Evolutionary conservation across 2,329 filamentous ascomycete genomes (phyloP).

Genomic region (Xylariaceae sp.): DNA sequence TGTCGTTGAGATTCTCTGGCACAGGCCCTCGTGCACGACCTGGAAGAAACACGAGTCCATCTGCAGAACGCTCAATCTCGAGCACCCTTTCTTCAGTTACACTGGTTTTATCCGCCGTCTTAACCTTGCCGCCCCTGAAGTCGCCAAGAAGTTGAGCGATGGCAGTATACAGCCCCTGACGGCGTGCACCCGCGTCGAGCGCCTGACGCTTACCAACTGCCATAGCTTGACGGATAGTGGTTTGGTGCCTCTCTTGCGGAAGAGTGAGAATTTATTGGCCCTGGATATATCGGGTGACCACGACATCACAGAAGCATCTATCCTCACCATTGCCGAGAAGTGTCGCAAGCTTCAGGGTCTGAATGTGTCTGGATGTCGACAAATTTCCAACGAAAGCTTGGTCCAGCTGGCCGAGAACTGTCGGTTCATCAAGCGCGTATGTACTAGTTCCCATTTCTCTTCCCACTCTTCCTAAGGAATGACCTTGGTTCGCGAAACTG

Average conservation of each 20-base stretch:
- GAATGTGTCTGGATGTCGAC: constrained; percentile 82
- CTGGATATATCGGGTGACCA: constrained; percentile 82
- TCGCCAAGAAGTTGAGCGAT: constrained; percentile 70
- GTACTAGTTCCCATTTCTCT: constrained; percentile 28
- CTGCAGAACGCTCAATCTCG: constrained; percentile 67
- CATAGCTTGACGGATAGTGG: constrained; percentile 77
- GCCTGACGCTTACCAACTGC: constrained; percentile 89
- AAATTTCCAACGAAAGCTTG: constrained; percentile 81
- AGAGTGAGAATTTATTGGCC: constrained; percentile 76
- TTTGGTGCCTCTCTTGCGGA: constrained; percentile 70
- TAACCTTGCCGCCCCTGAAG: constrained; percentile 71
- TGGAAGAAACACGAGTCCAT: constrained; percentile 79
- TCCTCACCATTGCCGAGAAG: constrained; percentile 65
- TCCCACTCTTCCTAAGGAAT: neutral
- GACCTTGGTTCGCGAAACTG: neutral
- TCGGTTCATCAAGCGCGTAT: constrained; percentile 77
- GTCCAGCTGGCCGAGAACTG: constrained; percentile 75
- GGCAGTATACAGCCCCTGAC: constrained; percentile 79
- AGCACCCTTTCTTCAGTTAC: constrained; percentile 81
- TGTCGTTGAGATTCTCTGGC: constrained; percentile 89
- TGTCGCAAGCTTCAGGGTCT: constrained; percentile 84
- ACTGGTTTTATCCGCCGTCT: constrained; percentile 85
- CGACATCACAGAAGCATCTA: constrained; percentile 41
- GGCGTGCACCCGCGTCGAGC: constrained; percentile 84
- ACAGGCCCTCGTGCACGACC: constrained; percentile 82